Evolutionary conservation across 805 yeast species (phyloP).

Genomic region (Suhomyces emberorum): DNA sequence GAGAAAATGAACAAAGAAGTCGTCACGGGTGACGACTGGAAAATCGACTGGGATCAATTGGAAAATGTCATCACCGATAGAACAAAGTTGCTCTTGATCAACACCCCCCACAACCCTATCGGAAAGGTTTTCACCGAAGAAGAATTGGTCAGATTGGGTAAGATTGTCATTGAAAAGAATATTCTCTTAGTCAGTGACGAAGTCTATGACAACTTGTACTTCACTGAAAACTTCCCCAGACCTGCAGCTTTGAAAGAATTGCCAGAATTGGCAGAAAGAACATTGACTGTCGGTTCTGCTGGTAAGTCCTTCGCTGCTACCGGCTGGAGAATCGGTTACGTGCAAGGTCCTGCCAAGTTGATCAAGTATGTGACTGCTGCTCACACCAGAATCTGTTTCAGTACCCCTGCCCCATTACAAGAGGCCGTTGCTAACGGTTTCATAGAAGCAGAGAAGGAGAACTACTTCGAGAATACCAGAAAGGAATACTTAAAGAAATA

Average conservation of each 20-base stretch:
- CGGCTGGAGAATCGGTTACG: constrained; percentile 98
- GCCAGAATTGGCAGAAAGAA: constrained; percentile 74
- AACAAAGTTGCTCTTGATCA: constrained; percentile 83
- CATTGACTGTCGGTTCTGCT: constrained; percentile 92
- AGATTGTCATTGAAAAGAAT: constrained; percentile 81
- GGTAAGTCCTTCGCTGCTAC: constrained; percentile 99
- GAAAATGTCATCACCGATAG: constrained; percentile 65
- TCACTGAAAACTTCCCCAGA: constrained; percentile 65
- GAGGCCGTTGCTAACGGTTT: constrained; percentile 86
- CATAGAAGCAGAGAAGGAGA: constrained; percentile 52
- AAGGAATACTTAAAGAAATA: constrained; percentile 68
- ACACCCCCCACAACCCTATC: constrained; percentile 95
- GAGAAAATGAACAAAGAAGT: constrained; percentile 56
- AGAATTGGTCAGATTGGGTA: constrained; percentile 74
- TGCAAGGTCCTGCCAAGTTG: constrained; percentile 80
- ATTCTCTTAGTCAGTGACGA: constrained; percentile 85
- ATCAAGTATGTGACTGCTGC: constrained; percentile 82
- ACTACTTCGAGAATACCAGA: constrained; percentile 71
- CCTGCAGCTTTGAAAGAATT: constrained; percentile 66
- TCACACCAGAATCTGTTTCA: constrained; percentile 90
- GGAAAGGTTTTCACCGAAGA: constrained; percentile 82
- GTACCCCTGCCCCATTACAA: constrained; percentile 88
- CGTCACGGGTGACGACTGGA: constrained; percentile 85
- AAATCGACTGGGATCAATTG: constrained; percentile 73
- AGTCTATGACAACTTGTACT: constrained; percentile 89